phyloP scores from a whole-genome alignment of 1,284 basidiomycete species.

The Boletus sp. region DNA sequence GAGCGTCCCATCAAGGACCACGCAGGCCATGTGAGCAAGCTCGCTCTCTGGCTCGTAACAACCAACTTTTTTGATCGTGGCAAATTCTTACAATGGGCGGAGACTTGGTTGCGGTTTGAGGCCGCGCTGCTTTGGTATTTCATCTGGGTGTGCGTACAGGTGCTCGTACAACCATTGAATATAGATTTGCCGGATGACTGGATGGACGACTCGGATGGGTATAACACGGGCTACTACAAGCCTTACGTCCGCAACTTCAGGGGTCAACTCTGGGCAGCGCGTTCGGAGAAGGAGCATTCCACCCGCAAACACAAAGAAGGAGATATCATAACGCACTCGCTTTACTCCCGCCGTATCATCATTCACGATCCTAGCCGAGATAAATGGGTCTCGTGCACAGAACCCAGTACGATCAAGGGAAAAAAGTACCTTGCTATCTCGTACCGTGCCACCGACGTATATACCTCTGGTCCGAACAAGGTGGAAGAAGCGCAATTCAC shows the following conservation, averaged over 20 bases:
- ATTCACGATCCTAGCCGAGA: too few species aligned
- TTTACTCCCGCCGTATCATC: slow-evolving; percentile 13
- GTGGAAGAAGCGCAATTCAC: slow-evolving; percentile 5
- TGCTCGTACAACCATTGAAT: background rate
- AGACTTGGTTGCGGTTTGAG: slow-evolving; percentile 5
- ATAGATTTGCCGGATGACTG: background rate
- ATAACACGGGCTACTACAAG: slow-evolving; percentile 16
- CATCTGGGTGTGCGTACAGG: background rate
- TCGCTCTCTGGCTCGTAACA: slow-evolving; percentile 16
- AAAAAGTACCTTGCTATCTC: slow-evolving; percentile 19
- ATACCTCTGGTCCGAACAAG: background rate
- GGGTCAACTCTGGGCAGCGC: slow-evolving; percentile 21
- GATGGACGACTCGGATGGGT: background rate
- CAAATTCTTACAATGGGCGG: slow-evolving; percentile 7
- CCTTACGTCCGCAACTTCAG: slow-evolving; percentile 7
- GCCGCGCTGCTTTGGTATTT: background rate
- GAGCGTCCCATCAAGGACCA: slow-evolving; percentile 9
- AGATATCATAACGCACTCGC: slow-evolving; percentile 9
- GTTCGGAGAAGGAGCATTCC: slow-evolving; percentile 16
- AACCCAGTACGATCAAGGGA: background rate
- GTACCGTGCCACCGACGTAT: slow-evolving; percentile 12
- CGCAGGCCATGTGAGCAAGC: slow-evolving; percentile 6
- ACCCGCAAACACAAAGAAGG: background rate
- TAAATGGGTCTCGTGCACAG: slow-evolving; percentile 5
- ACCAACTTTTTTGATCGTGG: background rate